phyloP scores from a whole-genome alignment of 306 rosid species.

The Ziziphus jujuba region DNA sequence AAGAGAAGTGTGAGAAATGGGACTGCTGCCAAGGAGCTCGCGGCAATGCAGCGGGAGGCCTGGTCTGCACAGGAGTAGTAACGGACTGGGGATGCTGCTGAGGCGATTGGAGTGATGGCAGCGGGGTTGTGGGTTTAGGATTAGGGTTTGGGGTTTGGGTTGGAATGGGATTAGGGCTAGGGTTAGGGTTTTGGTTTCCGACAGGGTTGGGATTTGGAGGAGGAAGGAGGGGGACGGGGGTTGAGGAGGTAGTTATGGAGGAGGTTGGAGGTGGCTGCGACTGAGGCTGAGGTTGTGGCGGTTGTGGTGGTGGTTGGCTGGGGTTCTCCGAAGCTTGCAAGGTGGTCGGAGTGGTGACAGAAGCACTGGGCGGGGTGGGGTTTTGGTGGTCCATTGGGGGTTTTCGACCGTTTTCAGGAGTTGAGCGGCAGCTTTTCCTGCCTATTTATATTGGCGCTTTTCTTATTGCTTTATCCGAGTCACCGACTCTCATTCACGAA shows the following conservation, averaged over 20 bases:
- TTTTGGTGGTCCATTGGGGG: neutral
- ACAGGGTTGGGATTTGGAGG: constrained; percentile 21
- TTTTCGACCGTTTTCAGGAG: neutral
- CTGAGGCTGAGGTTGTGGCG: constrained; percentile 6
- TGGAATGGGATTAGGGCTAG: constrained; percentile 17
- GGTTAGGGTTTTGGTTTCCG: constrained; percentile 33
- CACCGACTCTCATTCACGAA: too few species aligned
- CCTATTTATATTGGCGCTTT: too few species aligned
- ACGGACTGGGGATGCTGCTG: constrained; percentile 30
- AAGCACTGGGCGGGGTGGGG: constrained; percentile 8
- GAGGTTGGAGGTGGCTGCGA: constrained; percentile 19
- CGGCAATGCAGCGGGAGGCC: constrained; percentile 55
- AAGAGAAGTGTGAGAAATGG: constrained; percentile 51
- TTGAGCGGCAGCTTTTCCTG: neutral
- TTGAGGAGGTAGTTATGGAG: constrained; percentile 24
- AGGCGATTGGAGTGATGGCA: constrained; percentile 12
- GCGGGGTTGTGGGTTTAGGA: constrained; percentile 35
- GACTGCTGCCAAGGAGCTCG: constrained; percentile 54
- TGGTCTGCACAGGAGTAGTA: constrained; percentile 41
- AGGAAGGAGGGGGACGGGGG: constrained; percentile 18
- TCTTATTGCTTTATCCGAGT: too few species aligned
- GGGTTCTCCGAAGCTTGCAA: constrained; percentile 31
- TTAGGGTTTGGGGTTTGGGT: constrained; percentile 38
- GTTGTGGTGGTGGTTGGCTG: constrained; percentile 5
- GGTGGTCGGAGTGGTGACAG: constrained; percentile 31